Percentiles rank a stretch among this genome's conserved stretches.
phyloP scores from a whole-genome alignment of 2,329 filamentous ascomycete genomes.

The Fusarium multiceps region DNA sequence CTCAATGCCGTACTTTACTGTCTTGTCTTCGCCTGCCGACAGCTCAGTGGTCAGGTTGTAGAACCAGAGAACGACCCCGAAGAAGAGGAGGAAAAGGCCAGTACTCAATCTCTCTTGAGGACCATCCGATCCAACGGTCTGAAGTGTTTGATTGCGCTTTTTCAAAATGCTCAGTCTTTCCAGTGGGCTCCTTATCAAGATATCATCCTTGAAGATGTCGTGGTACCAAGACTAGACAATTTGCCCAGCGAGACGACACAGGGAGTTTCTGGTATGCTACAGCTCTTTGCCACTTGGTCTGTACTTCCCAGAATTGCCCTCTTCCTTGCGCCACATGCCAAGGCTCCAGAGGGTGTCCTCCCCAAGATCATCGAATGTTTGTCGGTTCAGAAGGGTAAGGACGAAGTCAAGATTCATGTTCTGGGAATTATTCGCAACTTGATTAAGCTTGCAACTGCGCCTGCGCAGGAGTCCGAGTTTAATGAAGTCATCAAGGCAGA shows the following conservation, averaged over 20 bases:
- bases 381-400: conserved; percentile 77
- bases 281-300: conserved; percentile 85
- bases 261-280: conserved; percentile 84
- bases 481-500: conserved; percentile 67
- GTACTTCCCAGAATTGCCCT: conserved; percentile 71
- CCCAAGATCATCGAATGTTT: conserved; percentile 78
- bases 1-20: conserved; percentile 86
- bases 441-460: conserved; percentile 68
- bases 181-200: conserved; percentile 79
- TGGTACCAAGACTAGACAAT: conserved; percentile 80
- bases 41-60: conserved; percentile 58
- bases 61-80: conserved; percentile 53
- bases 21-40: conserved; percentile 75
- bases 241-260: conserved; percentile 89
- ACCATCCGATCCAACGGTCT: conserved; percentile 77
- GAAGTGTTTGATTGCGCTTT: conserved; percentile 84
- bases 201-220: conserved; percentile 77
- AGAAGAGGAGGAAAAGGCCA: conserved; percentile 57
- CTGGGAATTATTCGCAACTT: conserved; percentile 79
- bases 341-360: conserved; percentile 70
- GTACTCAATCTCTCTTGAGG: conserved; percentile 69
- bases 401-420: conserved; percentile 86
- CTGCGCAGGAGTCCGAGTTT: conserved; percentile 66
- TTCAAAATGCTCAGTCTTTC: conserved; percentile 76
- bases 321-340: conserved; percentile 66